phyloP scores from a whole-genome alignment of 495 filamentous ascomycete species.

The Podospora fimiseda region DNA sequence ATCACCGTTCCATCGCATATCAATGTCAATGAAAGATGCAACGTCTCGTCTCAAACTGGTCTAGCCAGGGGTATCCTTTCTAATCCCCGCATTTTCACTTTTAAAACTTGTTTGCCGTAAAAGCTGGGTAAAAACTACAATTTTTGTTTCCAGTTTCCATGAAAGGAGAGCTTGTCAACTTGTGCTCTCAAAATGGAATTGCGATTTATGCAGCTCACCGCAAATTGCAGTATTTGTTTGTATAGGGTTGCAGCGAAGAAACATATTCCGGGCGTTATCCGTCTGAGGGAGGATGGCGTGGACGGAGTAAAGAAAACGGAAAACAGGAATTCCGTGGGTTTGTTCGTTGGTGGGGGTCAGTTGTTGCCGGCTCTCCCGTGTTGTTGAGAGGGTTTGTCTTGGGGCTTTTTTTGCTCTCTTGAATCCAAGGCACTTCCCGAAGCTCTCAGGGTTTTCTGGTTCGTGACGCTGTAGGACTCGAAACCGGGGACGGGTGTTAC shows the following conservation, averaged over 20 bases:
- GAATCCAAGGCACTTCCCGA: constrained; percentile 4
- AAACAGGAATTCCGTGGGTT: neutral
- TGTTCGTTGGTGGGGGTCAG: neutral
- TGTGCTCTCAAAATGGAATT: neutral
- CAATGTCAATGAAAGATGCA: neutral
- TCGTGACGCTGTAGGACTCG: constrained; percentile 1
- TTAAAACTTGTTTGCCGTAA: neutral
- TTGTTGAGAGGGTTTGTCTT: neutral
- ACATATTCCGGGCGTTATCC: neutral
- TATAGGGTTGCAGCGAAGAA: neutral
- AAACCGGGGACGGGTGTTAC: constrained; percentile 16
- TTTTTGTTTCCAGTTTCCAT: too few species aligned
- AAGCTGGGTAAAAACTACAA: too few species aligned
- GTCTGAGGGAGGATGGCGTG: neutral
- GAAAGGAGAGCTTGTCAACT: too few species aligned
- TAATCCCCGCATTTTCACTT: neutral
- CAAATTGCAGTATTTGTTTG: neutral
- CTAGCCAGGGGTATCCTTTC: constrained; percentile 16
- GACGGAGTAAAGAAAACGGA: neutral
- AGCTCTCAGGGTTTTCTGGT: neutral
- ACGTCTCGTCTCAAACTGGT: constrained; percentile 12
- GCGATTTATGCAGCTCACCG: neutral
- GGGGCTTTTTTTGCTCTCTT: neutral
- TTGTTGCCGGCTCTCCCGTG: neutral
- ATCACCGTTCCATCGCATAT: neutral